These are phyloP conservation scores for Melampsora larici-populina DNA, from an alignment of 1,284 basidiomycete genomes.

Conservation along the genomic window DNA sequence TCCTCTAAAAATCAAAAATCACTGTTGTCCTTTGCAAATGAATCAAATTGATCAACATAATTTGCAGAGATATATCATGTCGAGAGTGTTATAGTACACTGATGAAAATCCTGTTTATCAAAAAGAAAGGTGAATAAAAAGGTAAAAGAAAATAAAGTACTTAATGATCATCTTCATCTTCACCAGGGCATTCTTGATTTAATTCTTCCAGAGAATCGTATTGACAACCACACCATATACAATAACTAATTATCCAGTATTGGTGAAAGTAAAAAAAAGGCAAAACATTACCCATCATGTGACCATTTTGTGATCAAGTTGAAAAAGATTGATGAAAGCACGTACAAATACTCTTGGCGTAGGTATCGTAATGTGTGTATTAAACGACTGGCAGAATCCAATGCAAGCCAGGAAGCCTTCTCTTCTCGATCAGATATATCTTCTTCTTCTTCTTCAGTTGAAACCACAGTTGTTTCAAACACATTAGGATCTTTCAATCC, in stretches of 20 bases:
- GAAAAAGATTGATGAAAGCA: not conserved
- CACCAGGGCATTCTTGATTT: conserved; percentile 32
- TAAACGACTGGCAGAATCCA: conserved; percentile 33
- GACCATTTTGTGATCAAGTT: not conserved
- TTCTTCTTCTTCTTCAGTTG: not conserved
- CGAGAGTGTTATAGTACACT: too few species aligned
- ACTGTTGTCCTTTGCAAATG: too few species aligned
- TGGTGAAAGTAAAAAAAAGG: not conserved
- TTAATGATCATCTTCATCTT: conserved; percentile 44
- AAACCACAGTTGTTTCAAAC: not conserved
- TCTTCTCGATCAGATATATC: not conserved
- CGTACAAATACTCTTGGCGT: conserved; percentile 33
- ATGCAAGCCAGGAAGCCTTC: conserved; percentile 21
- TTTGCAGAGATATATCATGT: too few species aligned
- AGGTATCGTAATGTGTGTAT: conserved; percentile 20
- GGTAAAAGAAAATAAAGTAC: not conserved
- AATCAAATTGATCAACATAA: too few species aligned
- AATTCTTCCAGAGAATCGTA: conserved; percentile 40
- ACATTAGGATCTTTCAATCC: not conserved
- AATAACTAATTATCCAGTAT: conserved; percentile 16
- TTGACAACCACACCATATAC: conserved; percentile 43
- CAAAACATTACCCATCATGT: not conserved
- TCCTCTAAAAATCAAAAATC: too few species aligned
- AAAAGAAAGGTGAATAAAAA: not conserved
- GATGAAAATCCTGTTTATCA: not conserved